These are phyloP conservation scores for Epichloe scottii DNA, from an alignment of 2,329 filamentous ascomycete species.

Conservation along the genomic window DNA sequence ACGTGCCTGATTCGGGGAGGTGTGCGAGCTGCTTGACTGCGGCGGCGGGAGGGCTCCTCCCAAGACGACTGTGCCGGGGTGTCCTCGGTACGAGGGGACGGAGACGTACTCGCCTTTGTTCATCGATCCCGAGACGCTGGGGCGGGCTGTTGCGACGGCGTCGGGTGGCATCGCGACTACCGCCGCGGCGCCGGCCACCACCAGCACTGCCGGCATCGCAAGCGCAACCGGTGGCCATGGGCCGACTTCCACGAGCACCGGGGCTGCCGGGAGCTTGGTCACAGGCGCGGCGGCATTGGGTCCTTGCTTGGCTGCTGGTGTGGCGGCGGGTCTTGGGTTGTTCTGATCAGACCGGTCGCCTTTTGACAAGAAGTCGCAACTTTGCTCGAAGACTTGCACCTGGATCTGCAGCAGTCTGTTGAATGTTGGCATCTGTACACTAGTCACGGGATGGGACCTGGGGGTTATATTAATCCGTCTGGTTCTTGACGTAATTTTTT, in stretches of 20 bases:
- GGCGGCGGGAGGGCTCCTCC: constrained; percentile 53
- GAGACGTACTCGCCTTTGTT: constrained; percentile 39
- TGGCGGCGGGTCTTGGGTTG: background rate
- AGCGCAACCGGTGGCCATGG: background rate
- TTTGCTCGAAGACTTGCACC: no score
- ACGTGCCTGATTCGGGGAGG: constrained; percentile 49
- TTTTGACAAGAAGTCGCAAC: no score
- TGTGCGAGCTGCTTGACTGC: constrained; percentile 53
- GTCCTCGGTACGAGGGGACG: constrained; percentile 41
- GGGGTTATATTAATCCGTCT: no score
- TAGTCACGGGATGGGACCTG: no score
- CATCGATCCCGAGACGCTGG: constrained; percentile 24
- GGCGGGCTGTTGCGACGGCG: constrained; percentile 7
- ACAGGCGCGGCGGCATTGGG: background rate
- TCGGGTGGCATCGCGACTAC: constrained; percentile 1
- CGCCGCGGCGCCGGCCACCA: background rate
- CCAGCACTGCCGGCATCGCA: background rate
- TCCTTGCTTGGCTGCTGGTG: background rate
- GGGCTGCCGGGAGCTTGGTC: background rate
- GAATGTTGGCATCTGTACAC: no score
- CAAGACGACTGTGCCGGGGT: constrained; percentile 51
- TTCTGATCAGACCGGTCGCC: background rate
- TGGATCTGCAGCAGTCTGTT: no score
- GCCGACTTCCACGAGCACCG: background rate
- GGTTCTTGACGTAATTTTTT: no score